These are phyloP conservation scores for Chytriomyces confervae DNA, from an alignment of 192 early-diverging fungal species.

Conservation along the genomic window DNA sequence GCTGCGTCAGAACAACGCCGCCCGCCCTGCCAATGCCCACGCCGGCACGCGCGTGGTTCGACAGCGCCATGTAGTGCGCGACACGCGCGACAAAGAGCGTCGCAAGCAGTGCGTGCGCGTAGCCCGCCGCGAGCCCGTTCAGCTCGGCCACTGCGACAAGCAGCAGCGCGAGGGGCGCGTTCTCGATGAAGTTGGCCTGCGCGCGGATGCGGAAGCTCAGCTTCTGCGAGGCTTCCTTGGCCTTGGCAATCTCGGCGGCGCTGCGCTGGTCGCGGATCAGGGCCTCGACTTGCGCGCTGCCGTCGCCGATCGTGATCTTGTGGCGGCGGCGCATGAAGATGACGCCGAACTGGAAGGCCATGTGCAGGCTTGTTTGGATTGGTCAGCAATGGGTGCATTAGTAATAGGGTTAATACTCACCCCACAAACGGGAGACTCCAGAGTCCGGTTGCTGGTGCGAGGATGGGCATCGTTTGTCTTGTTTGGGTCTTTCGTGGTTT, in stretches of 20 bases:
- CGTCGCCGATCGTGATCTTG: conserved; percentile 32
- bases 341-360: not conserved
- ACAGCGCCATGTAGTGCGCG: not conserved
- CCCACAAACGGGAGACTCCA: conserved; percentile 11
- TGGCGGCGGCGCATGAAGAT: conserved; percentile 2
- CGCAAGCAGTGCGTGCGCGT: conserved; percentile 1
- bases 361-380: not conserved
- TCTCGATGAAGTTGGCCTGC: conserved; percentile 21
- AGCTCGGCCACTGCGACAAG: conserved; percentile 9
- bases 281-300: conserved; percentile 9
- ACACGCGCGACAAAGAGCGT: conserved; percentile 16
- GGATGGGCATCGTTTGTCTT: not conserved
- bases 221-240: not conserved
- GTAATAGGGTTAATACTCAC: not conserved
- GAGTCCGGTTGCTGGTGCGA: not conserved
- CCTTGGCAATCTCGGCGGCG: not conserved
- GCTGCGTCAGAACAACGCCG: not conserved
- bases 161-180: conserved; percentile 3
- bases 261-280: not conserved
- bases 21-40: not conserved
- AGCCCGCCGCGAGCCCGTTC: not conserved
- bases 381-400: not conserved
- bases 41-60: not conserved
- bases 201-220: conserved; percentile 12
- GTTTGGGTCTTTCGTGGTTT: not conserved